Base-by-base conservation (phyloP, 2,329 filamentous ascomycete species). In the Apiospora phragmitis region DNA sequence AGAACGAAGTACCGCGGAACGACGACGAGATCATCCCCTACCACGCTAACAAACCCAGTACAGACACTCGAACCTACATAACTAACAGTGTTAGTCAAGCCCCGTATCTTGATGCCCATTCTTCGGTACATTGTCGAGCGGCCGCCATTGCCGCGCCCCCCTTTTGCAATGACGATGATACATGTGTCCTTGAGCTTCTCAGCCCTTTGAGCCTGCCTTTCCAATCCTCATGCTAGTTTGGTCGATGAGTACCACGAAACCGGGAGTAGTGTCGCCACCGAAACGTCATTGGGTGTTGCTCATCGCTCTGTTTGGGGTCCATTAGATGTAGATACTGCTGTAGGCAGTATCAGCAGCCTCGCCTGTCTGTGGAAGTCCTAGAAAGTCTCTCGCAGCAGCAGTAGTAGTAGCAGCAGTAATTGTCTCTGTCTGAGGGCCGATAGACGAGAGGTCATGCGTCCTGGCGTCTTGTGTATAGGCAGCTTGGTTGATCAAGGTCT, bases 21-120 rank as follows among this genome's bases (percentile, higher is more conserved):
- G 29, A 32, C 18, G 16, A 11, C 18, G 29, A 12, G 26, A 3
- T 9, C 21, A 16, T 59, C 1, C n/a, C n/a, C 29, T 11, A n/a
- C 3, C 29, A 62, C 18, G 2, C 5, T 18, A n/a, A 12, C 16
- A 26, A 11, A 3, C 21, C 18, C 12, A n/a, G 3, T 4, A 11
- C 29, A 21, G 35, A 0, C 7, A n/a, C 18, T 62, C 16, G 12
- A 51, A 0, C 3, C 12, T 6, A 51, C 14, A 14, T 11, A 6
- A 3, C 11, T n/a, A n/a, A 8, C n/a, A 0, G 2, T 62, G 5
- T 5, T 3, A 1, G 26, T n/a, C 18, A 3, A 11, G 7, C 18
- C 29, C 29, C 16, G 9, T 59, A n/a, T 35, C 29, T 7, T 5
- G 3, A 12, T 12, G 21, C 21, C 21, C 45, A 8, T 8, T 29